Conservation (phyloP, 2,329 filamentous ascomycete genomes). For the Eurotiales sp. region DNA sequence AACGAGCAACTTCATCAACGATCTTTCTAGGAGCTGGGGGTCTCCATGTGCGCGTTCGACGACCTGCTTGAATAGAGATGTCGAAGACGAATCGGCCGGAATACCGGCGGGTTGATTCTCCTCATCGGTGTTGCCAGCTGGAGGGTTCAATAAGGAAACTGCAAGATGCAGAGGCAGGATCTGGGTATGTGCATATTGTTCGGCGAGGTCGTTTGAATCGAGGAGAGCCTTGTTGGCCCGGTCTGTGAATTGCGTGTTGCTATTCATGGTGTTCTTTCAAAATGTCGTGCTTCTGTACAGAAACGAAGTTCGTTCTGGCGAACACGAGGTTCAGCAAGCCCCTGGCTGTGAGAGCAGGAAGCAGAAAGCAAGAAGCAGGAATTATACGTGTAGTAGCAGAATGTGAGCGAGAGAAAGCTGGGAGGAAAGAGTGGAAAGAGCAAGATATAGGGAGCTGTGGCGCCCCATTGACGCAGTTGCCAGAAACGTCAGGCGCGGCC, state of each 20-base stretch:
- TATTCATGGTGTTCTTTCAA: conserved; percentile 34
- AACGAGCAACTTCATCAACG: conserved; percentile 87
- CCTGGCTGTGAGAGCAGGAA: background rate
- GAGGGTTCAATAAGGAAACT: conserved; percentile 49
- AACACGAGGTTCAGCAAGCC: background rate
- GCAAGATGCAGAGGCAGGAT: conserved; percentile 87
- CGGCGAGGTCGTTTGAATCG: conserved; percentile 81
- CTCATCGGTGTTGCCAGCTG: conserved; percentile 37
- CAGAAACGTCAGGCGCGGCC: background rate
- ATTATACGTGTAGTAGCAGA: too few species aligned
- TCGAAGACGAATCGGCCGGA: conserved; percentile 56
- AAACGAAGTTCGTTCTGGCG: background rate
- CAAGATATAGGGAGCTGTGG: conserved; percentile 8
- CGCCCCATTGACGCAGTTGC: background rate
- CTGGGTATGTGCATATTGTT: conserved; percentile 88
- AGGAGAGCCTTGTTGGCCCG: conserved; percentile 83
- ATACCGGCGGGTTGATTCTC: conserved; percentile 69
- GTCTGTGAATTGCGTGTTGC: conserved; percentile 73
- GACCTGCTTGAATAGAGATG: conserved; percentile 90
- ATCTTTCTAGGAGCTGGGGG: conserved; percentile 78
- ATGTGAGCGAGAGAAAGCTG: background rate
- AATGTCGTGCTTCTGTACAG: background rate
- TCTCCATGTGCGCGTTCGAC: conserved; percentile 92
- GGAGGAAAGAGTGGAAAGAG: background rate
- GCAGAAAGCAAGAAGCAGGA: too few species aligned